Percentiles rank a stretch among this genome's conserved stretches.
Conservation (phyloP, 2,329 filamentous ascomycete genomes). For the Diaporthe amygdali region DNA sequence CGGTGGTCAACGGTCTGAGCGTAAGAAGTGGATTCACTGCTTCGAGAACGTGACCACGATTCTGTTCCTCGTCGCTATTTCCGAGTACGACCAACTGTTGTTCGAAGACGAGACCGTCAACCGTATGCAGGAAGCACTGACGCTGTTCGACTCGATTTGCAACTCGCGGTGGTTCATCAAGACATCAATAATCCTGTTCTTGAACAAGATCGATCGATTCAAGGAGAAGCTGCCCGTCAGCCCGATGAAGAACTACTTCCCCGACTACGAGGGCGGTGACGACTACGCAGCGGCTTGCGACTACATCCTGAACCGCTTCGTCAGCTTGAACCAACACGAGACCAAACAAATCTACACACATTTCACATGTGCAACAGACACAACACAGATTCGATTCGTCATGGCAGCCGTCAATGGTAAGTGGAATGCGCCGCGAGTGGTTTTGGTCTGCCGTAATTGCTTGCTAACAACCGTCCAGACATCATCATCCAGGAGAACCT, state of each 20-base stretch:
- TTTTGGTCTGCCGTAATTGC: not conserved
- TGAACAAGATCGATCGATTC: slow-evolving; percentile 91
- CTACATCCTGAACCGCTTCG: slow-evolving; percentile 98
- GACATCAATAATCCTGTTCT: slow-evolving; percentile 86
- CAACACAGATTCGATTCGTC: slow-evolving; percentile 98
- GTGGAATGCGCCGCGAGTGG: slow-evolving; percentile 34
- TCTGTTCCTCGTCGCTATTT: slow-evolving; percentile 95
- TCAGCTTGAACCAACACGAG: slow-evolving; percentile 97
- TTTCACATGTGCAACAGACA: slow-evolving; percentile 98
- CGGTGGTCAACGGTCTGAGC: slow-evolving; percentile 91
- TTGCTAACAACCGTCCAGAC: slow-evolving; percentile 66
- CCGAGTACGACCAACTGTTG: slow-evolving; percentile 93
- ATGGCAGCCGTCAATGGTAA: slow-evolving; percentile 99
- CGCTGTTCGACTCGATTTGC: slow-evolving; percentile 85
- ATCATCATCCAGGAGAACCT: slow-evolving; percentile 99
- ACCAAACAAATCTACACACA: slow-evolving; percentile 99
- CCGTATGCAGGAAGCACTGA: slow-evolving; percentile 89
- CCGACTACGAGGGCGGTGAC: slow-evolving; percentile 91
- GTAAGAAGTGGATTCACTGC: slow-evolving; percentile 99
- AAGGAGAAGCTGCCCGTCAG: slow-evolving; percentile 83
- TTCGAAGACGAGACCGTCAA: slow-evolving; percentile 98
- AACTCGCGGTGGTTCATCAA: slow-evolving; percentile 91
- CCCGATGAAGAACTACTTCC: slow-evolving; percentile 89
- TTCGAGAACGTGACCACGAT: slow-evolving; percentile 98
- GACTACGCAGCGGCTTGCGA: slow-evolving; percentile 97